Base-by-base conservation (phyloP, 169 alveolate genomes). In the Cystoisospora suis region DNA sequence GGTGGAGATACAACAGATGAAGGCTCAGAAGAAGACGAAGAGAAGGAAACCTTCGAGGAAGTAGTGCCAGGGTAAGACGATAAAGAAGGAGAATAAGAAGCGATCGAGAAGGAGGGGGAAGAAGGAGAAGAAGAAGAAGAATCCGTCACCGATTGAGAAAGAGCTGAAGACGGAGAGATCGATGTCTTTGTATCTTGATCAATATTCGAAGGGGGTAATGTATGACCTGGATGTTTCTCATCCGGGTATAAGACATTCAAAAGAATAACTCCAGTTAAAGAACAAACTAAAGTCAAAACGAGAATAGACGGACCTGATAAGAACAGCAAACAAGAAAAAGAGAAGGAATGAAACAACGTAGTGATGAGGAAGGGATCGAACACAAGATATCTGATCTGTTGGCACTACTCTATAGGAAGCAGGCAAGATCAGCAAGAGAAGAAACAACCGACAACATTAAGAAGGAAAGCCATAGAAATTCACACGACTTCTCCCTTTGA, bases 291-390 rank as follows among this genome's bases (percentile, higher is more conserved):
- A 4, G 95, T 88, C 38, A 91, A 75, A 15, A 93, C 95, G 32
- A 93, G 80, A 12, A 93, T 89, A 20, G 94, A 88, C n/a, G 95
- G 95, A 32, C 90, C 90, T 86, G 90, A 1, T n/a, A n/a, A n/a
- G n/a, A n/a, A n/a, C n/a, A n/a, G n/a, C n/a, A n/a, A n/a, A n/a
- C n/a, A n/a, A n/a, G n/a, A n/a, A n/a, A n/a, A n/a, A n/a, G n/a
- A n/a, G n/a, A n/a, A n/a, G n/a, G n/a, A n/a, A n/a, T n/a, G n/a
- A n/a, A n/a, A n/a, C n/a, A n/a, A n/a, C n/a, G n/a, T n/a, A n/a
- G n/a, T n/a, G n/a, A n/a, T n/a, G 40, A 6, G 15, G 40, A 49
- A 42, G 27, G 42, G 27, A 9, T 5, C 44, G 0, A 15, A 12
- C 20, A 34, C 77, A 61, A 9, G 77, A 5, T 7, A 9, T 27